Evolutionary conservation across 1,284 basidiomycete species (phyloP).

Genomic region (Cryptococcus deneoformans): DNA sequence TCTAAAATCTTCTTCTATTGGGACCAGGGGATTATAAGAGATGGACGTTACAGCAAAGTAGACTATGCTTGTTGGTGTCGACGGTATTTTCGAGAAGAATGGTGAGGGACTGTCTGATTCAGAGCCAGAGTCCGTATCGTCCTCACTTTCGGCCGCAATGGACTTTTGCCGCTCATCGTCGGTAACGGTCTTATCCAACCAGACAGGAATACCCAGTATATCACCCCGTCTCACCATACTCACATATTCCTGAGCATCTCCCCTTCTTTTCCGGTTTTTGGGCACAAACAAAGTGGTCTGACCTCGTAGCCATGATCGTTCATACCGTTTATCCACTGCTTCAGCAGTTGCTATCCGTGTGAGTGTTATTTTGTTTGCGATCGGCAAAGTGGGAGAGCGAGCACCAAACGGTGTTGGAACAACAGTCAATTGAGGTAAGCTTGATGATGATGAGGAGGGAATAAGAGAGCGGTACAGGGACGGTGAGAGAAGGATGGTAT

Average conservation of each 20-base stretch:
- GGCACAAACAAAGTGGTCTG: conserved; percentile 64
- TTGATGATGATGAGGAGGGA: conserved; percentile 16
- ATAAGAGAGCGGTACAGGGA: conserved; percentile 30
- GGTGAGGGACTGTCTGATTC: neutral
- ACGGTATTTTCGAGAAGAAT: neutral
- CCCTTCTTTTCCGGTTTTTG: conserved; percentile 1
- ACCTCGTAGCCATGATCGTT: conserved; percentile 65
- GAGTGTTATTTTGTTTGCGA: conserved; percentile 69
- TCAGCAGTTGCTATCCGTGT: conserved; percentile 80
- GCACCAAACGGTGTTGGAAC: conserved; percentile 48
- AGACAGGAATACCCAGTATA: conserved; percentile 69
- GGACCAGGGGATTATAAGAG: conserved; percentile 57
- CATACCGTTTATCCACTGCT: conserved; percentile 69
- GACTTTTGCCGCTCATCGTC: conserved; percentile 32
- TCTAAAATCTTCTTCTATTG: conserved; percentile 47
- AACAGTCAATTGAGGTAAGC: conserved; percentile 26
- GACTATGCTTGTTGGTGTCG: conserved; percentile 51
- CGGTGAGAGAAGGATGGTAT: conserved; percentile 58
- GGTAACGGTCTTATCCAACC: conserved; percentile 54
- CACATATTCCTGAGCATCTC: conserved; percentile 10
- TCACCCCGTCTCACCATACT: conserved; percentile 77
- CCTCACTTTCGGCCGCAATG: neutral
- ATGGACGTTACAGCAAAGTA: conserved; percentile 81
- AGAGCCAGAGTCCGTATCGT: conserved; percentile 5
- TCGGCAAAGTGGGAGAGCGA: conserved; percentile 62